These are phyloP conservation scores for Populus hybrid DNA, from an alignment of 441 rosid genomes.

Conservation along the genomic window DNA sequence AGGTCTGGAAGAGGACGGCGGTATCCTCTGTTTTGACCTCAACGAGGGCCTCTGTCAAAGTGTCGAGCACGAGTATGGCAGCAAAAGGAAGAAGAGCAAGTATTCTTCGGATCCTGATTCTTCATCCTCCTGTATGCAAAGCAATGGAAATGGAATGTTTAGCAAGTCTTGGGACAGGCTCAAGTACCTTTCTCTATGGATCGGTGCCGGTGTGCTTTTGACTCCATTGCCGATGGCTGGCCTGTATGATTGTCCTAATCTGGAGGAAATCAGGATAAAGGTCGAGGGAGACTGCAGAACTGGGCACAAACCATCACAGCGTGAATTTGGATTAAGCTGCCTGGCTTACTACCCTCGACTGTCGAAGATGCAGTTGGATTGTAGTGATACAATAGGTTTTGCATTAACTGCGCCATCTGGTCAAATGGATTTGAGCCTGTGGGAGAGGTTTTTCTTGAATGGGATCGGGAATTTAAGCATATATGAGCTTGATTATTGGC, in stretches of 20 bases:
- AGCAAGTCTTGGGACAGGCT: constrained; percentile 68
- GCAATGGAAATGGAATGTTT: constrained; percentile 37
- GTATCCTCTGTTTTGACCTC: constrained; percentile 23
- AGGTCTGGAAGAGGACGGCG: constrained; percentile 28
- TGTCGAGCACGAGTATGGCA: constrained; percentile 20
- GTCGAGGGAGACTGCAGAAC: constrained; percentile 89
- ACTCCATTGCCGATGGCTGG: constrained; percentile 57
- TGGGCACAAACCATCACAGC: constrained; percentile 45
- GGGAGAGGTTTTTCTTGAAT: constrained; percentile 86
- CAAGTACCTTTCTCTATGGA: constrained; percentile 69
- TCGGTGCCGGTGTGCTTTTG: constrained; percentile 63
- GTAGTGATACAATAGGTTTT: constrained; percentile 67
- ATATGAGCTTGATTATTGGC: constrained; percentile 83
- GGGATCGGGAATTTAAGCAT: constrained; percentile 62
- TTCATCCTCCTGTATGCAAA: constrained; percentile 10
- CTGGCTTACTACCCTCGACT: constrained; percentile 60
- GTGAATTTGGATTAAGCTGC: constrained; percentile 63
- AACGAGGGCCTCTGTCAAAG: constrained; percentile 14
- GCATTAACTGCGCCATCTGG: constrained; percentile 80
- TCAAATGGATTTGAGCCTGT: constrained; percentile 81
- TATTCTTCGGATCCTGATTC: constrained; percentile 30
- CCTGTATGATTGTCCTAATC: constrained; percentile 63
- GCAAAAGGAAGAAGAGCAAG: constrained; percentile 49
- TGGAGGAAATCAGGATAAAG: constrained; percentile 71
- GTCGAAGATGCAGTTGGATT: constrained; percentile 77